Evolutionary conservation across 2,329 filamentous ascomycete species (phyloP), one percentile per base, ranked within the genome.

Genomic region (Alternaria brassicae): DNA sequence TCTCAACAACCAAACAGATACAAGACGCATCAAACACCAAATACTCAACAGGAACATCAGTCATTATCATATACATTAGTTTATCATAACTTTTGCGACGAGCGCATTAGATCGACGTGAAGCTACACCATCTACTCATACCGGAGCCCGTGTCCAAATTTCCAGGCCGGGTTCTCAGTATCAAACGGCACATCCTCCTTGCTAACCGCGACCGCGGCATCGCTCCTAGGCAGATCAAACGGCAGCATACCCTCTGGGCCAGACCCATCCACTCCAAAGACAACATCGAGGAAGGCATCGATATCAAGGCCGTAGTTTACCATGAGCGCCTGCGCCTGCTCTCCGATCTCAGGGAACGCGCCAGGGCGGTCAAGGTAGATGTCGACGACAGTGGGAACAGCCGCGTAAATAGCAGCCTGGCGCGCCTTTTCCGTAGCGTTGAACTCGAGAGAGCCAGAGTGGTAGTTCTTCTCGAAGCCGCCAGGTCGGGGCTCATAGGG

Each of bases 171-270:
- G 50, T 79, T 65, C 45, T 62, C 65, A 0, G 76, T 78, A 62
- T 79, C 77, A 58, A 78, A 79, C 0, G 77, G 76, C 47, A 78
- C 69, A 53, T 79, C 76, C 59, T 75, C 75, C 37, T 56, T 61
- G 21, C 57, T 68, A 15, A 60, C 75, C 44, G 78, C 75, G 0
- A 82, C 82, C 1, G 81, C 82, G 42, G 71, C 75, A 62, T 78
- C 77, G 6, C 79, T 82, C 10, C 78, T 65, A 0, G 83, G 82
- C 32, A 85, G 53, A 65, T 84, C 82, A 66, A 83, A 83, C 0
- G 81, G 82, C 57, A 84, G 59, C 67, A 73, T 78, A 0, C 82
- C 82, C 55, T 78, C 65, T 0, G 82, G 82, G 12, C 67, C 65
- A 7, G 72, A 74, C 1, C 70, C 73, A 37, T 77, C 70, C 7